Evolutionary conservation across 2,329 filamentous ascomycete species (phyloP), one percentile per base, ranked within the genome.

Genomic region (Calycina herbarum): DNA sequence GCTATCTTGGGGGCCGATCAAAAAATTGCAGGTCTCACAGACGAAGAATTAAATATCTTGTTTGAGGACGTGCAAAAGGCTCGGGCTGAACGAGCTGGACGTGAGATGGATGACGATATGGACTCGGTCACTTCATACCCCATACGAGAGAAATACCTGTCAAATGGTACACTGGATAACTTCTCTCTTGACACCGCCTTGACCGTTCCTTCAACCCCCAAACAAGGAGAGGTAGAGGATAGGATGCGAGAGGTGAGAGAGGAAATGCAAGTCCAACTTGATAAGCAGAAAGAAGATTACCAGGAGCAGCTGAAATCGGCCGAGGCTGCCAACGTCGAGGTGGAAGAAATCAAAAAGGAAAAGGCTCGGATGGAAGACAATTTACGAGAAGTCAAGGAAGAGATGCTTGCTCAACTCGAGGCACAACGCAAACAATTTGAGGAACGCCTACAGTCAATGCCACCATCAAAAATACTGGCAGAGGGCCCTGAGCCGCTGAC

Each of bases 41-140:
- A 99, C 74, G 95, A 98, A 73, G 94, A 99, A 76, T 84, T 99
- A 31, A 96, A 98, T 78, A 88, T 90, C 5, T 81, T 99, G 0
- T 96, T 98, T 72, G 95, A 98, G 71, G 94, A 98, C 73, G 89
- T 99, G 35, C 94, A 97, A 77, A 88, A 89, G 70, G 93, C 92
- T 6, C 86, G 94, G 71, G 94, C 94, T 0, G 87, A 89, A 72
- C 85, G 87, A 67, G 92, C 93, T 63, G 85, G 80, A 61, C 87
- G 93, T 27, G 93, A 94, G 67, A 89, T 90, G 51, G 92, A 94
- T 64, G 94, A 97, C 64, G 95, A 98, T 76, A 87, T 89, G 63
- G 95, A 99, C 71, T 97, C 94, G 0, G 86, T 91, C 59, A 91
- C 89, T 33, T 97, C 94, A 0, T 97, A 94, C 74, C 90, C 93